These are phyloP conservation scores for Xylaria sp. DNA, from an alignment of 2,329 filamentous ascomycete species.

Conservation along the genomic window DNA sequence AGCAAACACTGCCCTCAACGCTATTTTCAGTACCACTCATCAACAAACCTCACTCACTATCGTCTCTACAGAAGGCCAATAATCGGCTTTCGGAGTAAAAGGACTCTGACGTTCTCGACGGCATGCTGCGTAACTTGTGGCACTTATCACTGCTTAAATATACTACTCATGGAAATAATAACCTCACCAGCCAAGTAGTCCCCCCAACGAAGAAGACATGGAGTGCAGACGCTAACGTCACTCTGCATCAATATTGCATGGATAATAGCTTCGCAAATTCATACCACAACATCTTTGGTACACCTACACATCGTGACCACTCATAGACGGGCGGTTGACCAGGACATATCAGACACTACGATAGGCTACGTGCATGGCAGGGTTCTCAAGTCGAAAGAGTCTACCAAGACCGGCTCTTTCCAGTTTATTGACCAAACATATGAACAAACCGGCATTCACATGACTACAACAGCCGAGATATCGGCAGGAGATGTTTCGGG, in stretches of 20 bases:
- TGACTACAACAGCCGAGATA: background rate
- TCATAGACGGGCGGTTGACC: background rate
- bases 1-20: conserved; percentile 7
- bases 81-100: background rate
- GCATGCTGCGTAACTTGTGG: background rate
- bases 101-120: background rate
- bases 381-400: background rate
- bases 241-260: conserved; percentile 3
- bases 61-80: background rate
- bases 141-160: background rate
- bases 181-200: background rate
- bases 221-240: background rate
- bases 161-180: background rate
- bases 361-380: background rate
- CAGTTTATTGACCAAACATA: background rate
- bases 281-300: background rate
- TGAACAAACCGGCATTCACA: background rate
- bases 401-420: background rate
- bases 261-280: background rate
- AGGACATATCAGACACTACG: background rate
- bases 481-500: background rate
- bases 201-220: background rate
- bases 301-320: background rate
- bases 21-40: conserved; percentile 5
- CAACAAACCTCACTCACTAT: background rate